Evolutionary conservation across 1,284 basidiomycete genomes (phyloP), one percentile per base, ranked within the genome.

Genomic region (Boletus sp.): DNA sequence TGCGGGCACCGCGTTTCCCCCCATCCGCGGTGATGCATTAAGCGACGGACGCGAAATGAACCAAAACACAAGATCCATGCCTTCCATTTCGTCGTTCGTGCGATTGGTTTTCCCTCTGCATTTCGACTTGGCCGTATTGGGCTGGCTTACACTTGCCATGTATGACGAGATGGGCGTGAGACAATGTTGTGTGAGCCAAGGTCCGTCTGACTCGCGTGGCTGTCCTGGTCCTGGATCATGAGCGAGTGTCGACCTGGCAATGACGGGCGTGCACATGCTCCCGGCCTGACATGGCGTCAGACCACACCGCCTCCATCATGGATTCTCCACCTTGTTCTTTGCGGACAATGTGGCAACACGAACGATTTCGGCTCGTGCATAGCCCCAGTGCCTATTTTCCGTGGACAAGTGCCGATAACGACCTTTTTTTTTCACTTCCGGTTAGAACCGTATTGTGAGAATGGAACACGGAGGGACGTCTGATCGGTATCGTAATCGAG

Each of bases 1-100:
- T 61, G 46, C 17, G 30, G 31, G 28, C 13, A 40, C 48, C 27
- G 23, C 58, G 46, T 50, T 48, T 33, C 25, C 21, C 11, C n/a
- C 56, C 52, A 52, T 33, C 68, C 64, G 59, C 68, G 70, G 69
- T 58, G 43, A 59, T 62, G 52, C 11, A n/a, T n/a, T 33, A 50
- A n/a, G 52, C 50, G 52, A 55, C 53, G 59, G 56, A 62, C n/a
- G 53, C 64, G 56, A 72, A 44, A 38, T 37, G 55, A 57, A 38
- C 30, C 50, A 50, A 25, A 23, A 38, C 38, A 27, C 53, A 28
- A 53, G 56, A 52, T 54, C 53, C 59, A 21, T 58, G 21, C 23
- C 52, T 61, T 68, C 65, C 60, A 56, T 68, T 63, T 54, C 48
- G 7, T 46, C 28, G 31, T 7, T 38, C 16, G 46, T 52, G 30